Conservation (phyloP, 208 protist species). For the Sergeia podlipaevii region DNA sequence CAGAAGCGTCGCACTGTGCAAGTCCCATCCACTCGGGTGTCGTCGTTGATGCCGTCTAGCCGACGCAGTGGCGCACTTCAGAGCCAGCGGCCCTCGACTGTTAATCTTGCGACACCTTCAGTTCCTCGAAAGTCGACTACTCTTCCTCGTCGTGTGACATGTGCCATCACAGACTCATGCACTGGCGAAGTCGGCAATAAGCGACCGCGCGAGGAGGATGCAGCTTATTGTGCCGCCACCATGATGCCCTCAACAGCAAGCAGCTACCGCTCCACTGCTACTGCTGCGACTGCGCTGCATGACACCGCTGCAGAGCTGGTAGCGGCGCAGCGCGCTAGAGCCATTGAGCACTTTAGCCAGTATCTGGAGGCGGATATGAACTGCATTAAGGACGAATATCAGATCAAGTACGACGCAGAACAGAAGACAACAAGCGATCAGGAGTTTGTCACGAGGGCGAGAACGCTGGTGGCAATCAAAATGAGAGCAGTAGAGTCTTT, state of each 20-base stretch:
- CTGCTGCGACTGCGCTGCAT: neutral
- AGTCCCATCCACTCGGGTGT: constrained; percentile 19
- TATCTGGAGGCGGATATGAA: constrained; percentile 53
- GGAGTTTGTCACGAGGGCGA: constrained; percentile 34
- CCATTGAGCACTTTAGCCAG: constrained; percentile 31
- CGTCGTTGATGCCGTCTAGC: constrained; percentile 15
- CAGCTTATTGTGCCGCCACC: neutral
- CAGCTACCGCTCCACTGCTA: too few species aligned
- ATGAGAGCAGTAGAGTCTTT: constrained; percentile 33
- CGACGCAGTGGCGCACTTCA: constrained; percentile 13
- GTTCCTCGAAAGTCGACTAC: constrained; percentile 2
- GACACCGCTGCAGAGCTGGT: constrained; percentile 17
- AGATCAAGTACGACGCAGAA: constrained; percentile 58
- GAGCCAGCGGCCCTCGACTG: constrained; percentile 2
- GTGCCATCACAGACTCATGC: too few species aligned
- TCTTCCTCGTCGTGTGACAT: too few species aligned
- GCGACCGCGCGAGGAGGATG: constrained; percentile 4
- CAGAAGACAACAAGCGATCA: constrained; percentile 17
- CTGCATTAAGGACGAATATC: constrained; percentile 56
- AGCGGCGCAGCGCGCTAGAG: constrained; percentile 18
- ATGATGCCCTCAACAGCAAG: too few species aligned
- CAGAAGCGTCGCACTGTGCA: constrained; percentile 11
- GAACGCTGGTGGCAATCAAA: constrained; percentile 21
- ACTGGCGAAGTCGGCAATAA: neutral
- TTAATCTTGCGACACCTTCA: constrained; percentile 8